phyloP scores from a whole-genome alignment of 176 grass and related monocot species.

The Juncus inflexus region DNA sequence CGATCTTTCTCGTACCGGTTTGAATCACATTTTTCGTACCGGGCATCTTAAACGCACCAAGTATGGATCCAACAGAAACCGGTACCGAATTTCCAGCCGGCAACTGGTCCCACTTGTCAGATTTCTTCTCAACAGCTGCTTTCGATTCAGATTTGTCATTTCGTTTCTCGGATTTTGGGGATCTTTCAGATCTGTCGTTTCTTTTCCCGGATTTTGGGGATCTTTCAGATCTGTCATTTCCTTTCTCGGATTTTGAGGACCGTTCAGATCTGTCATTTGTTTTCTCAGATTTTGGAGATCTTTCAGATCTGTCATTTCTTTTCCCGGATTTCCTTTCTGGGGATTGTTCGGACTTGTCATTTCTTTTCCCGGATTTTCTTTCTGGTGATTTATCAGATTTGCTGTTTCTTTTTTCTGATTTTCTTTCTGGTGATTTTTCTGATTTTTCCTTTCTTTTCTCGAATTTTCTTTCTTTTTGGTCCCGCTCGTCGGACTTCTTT shows the following conservation, averaged over 20 bases:
- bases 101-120: constrained; percentile 87
- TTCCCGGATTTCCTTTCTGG: constrained; percentile 18
- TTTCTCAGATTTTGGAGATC: constrained; percentile 22
- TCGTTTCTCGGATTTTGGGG: constrained; percentile 13
- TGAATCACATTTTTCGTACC: constrained; percentile 32
- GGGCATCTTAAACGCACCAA: constrained; percentile 12
- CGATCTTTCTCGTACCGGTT: constrained; percentile 32
- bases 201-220: constrained; percentile 14
- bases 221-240: constrained; percentile 9
- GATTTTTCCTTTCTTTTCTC: neutral
- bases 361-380: constrained; percentile 11
- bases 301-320: constrained; percentile 10
- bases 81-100: constrained; percentile 38
- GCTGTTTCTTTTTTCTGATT: constrained; percentile 4
- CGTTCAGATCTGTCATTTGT: neutral
- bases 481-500: constrained; percentile 66
- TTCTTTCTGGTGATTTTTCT: constrained; percentile 11
- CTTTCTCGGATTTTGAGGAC: constrained; percentile 21
- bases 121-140: constrained; percentile 31
- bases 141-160: constrained; percentile 3
- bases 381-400: neutral
- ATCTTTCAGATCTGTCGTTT: constrained; percentile 4
- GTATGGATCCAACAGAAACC: constrained; percentile 38
- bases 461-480: constrained; percentile 40
- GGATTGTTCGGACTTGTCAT: neutral